These are phyloP conservation scores for Neurospora hispaniola DNA, from an alignment of 495 filamentous ascomycete species.

Conservation along the genomic window DNA sequence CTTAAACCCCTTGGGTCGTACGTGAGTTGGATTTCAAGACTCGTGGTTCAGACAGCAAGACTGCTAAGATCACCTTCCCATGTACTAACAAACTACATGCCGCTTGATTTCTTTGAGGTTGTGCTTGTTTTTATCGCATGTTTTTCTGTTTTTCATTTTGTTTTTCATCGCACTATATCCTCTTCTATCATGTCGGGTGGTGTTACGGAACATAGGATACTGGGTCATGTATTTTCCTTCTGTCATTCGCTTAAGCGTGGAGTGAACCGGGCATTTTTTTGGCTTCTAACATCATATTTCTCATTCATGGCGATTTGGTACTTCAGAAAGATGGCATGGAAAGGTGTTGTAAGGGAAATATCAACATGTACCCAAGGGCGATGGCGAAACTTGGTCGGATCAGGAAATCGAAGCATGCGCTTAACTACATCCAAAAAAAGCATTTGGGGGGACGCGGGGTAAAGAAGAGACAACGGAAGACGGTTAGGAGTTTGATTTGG, in stretches of 20 bases:
- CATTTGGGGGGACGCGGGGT: not conserved
- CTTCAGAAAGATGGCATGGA: not conserved
- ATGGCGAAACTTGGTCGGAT: not conserved
- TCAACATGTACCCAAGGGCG: not conserved
- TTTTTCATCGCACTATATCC: not conserved
- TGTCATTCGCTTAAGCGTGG: not conserved
- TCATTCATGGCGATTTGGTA: not conserved
- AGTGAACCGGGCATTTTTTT: not conserved
- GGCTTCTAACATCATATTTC: not conserved
- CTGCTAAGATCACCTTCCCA: not conserved
- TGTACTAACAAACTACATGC: not conserved
- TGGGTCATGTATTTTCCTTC: not conserved
- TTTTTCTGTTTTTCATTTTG: not conserved
- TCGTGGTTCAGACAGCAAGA: too few species aligned
- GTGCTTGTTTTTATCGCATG: not conserved
- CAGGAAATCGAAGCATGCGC: not conserved
- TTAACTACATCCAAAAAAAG: not conserved
- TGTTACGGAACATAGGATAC: not conserved
- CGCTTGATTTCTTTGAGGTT: not conserved
- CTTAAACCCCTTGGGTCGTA: constrained; percentile 11
- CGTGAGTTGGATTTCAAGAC: not conserved
- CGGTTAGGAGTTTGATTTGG: not conserved
- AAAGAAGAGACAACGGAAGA: not conserved
- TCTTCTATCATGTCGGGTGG: not conserved
- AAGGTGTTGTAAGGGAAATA: not conserved